Evolutionary conservation across 495 filamentous ascomycete genomes (phyloP).

Genomic region (Hyphodiscus hymeniophilus): DNA sequence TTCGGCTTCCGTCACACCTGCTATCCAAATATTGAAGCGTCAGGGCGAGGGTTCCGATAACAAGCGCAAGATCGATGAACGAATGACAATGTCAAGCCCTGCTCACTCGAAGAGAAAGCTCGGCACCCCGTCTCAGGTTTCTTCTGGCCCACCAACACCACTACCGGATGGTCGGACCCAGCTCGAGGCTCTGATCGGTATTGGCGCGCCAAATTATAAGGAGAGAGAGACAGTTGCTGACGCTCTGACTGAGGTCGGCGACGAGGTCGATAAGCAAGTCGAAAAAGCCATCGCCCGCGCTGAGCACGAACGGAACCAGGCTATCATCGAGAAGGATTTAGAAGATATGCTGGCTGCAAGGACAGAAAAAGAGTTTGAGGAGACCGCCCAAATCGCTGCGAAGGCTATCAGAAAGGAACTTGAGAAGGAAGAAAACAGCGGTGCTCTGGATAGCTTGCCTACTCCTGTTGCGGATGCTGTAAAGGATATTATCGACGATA

Average conservation of each 20-base stretch:
- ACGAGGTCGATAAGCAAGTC: constrained; percentile 59
- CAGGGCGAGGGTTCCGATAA: constrained; percentile 16
- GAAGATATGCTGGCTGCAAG: constrained; percentile 33
- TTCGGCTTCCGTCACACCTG: background rate
- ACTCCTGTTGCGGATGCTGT: constrained; percentile 45
- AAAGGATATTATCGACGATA: constrained; percentile 50
- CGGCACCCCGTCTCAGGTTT: constrained; percentile 31
- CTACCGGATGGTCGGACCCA: constrained; percentile 26
- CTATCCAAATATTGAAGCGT: constrained; percentile 24
- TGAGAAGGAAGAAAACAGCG: constrained; percentile 43
- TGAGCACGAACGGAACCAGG: constrained; percentile 40
- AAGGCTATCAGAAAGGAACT: constrained; percentile 48
- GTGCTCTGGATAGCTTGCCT: constrained; percentile 39
- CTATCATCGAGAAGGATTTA: constrained; percentile 36
- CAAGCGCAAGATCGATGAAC: constrained; percentile 20
- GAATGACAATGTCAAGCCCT: constrained; percentile 26
- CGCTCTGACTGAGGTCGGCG: constrained; percentile 59
- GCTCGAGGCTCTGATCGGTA: constrained; percentile 31
- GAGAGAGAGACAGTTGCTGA: constrained; percentile 59
- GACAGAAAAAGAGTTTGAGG: constrained; percentile 37
- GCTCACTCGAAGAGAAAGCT: constrained; percentile 36
- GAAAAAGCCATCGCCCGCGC: constrained; percentile 55
- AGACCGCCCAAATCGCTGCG: constrained; percentile 35
- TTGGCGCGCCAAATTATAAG: constrained; percentile 8
- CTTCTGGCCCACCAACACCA: constrained; percentile 17